phyloP scores from a whole-genome alignment of 176 grass and related monocot genomes.

The Hyparrhenia diplandra region DNA sequence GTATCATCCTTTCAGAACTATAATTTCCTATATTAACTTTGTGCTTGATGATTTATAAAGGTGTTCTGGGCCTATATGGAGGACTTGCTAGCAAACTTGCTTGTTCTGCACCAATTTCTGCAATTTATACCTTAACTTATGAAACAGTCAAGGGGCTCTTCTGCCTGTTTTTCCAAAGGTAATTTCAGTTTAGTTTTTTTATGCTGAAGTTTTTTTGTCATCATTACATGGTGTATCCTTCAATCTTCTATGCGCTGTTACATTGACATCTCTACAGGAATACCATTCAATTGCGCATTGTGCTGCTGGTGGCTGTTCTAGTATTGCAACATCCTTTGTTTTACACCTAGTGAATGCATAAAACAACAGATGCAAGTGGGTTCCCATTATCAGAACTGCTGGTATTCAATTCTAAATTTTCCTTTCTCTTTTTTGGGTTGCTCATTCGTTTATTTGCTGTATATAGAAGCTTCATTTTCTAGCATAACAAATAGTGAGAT shows the following conservation, averaged over 20 bases:
- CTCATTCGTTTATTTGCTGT: neutral
- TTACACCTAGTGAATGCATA: slow-evolving; percentile 98
- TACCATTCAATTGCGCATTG: slow-evolving; percentile 81
- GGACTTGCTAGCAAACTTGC: slow-evolving; percentile 93
- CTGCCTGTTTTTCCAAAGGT: slow-evolving; percentile 87
- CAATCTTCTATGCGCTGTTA: neutral
- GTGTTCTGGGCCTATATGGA: slow-evolving; percentile 74
- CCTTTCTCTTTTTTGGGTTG: neutral
- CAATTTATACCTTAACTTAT: slow-evolving; percentile 94
- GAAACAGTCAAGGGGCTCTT: slow-evolving; percentile 83
- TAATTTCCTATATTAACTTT: slow-evolving; percentile 11
- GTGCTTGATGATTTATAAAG: slow-evolving; percentile 31
- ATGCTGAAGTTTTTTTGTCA: neutral
- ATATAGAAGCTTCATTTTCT: neutral
- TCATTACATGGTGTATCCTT: neutral
- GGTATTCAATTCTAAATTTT: slow-evolving; percentile 35
- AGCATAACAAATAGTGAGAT: neutral
- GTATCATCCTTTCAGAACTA: slow-evolving; percentile 5
- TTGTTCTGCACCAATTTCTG: slow-evolving; percentile 94
- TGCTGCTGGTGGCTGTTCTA: slow-evolving; percentile 86
- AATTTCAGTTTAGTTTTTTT: slow-evolving; percentile 13
- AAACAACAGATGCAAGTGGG: slow-evolving; percentile 99
- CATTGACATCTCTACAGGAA: slow-evolving; percentile 47
- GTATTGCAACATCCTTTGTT: slow-evolving; percentile 87
- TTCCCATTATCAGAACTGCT: slow-evolving; percentile 77